Base-by-base conservation (phyloP, 2,329 filamentous ascomycete species). In the Fonsecaea pugnacius region DNA sequence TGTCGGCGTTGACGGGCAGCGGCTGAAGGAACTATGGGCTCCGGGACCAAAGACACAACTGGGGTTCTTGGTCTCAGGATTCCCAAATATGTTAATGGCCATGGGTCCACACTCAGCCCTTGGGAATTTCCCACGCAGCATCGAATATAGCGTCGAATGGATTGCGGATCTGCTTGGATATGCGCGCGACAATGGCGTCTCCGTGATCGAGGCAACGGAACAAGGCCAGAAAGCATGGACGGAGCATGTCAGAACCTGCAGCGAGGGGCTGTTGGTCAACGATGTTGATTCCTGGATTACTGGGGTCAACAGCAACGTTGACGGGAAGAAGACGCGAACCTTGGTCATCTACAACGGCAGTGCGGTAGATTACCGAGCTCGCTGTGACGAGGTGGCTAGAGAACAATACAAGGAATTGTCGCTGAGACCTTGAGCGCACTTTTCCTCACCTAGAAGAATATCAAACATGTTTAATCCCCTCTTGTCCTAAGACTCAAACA, bases 211-310 rank as follows among this genome's bases (percentile, higher is more conserved):
- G 69, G 74, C 80, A 1, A 82, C 77, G 0, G 68, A 75, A 6
- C 74, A 79, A 43, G 78, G 73, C 0, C 73, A 78, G 58, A 69
- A 75, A 3, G 65, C 68, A 12, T 84, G 82, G 82, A 82, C 82
- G n/a, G 38, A 40, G 6, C 14, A 84, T 73, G 82, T 84, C 1
- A 72, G 78, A 27, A 75, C 80, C 2, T 82, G 79, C 58, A 76
- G 78, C 0, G 71, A 78, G 32, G 82, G 82, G 0, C 64, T 80
- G 10, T 67, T 85, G 30, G 75, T 77, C 0, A 81, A 80, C 63
- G 77, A 83, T 65, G 79, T 83, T 0, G 82, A 85, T 64, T 79
- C 77, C 1, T 85, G 82, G 83, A 83, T 84, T 81, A 85, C 82
- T 1, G 83, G 83, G 0, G 79, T 85, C 1, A 85, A 84, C 67